Evolutionary conservation across 2,329 filamentous ascomycete species (phyloP), one percentile per base, ranked within the genome.

Genomic region (Penicillium sp.): DNA sequence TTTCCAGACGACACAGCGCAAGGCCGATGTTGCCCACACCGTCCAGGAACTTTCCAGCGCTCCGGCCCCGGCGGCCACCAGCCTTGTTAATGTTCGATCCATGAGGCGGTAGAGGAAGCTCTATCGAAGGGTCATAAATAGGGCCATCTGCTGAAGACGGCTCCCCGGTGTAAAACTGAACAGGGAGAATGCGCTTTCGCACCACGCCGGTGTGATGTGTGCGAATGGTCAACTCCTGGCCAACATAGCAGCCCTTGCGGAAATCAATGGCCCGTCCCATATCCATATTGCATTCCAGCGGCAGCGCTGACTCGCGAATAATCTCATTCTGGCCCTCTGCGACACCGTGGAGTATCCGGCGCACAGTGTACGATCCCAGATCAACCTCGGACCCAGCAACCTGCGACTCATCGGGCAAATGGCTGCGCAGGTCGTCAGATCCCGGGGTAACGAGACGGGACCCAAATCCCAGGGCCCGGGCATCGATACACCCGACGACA

Each of bases 131-230:
- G 37, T 73, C 68, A 58, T 79, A 79, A 30, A 72, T 72, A 1
- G 81, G 76, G 2, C 78, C 71, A 71, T 89, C 89, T 51, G 79
- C 76, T 37, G 89, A 77, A 6, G 66, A 71, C 28, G 79, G 76
- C 38, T 80, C 79, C 6, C 75, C 76, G 7, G 80, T 80, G 75
- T 94, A 95, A 17, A 97, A 73, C 66, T 90, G 80, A 37, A 94
- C 88, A 0, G 95, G 95, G 56, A 99, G 77, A 54, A 98, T 87
- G 54, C 95, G 86, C 83, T 97, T 97, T 64, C 95, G 85, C 44
- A 99, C 92, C 17, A 99, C 92, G 24, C 95, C 95, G 13, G 91
- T 93, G 78, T 99, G 95, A 75, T 93, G 90, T 1, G 95, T 99
- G 45, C 95, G 89, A 67, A 98, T 97, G 1, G 95, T 98, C 66